Base-by-base conservation (phyloP, 2,329 filamentous ascomycete species). In the Colletotrichum musae region DNA sequence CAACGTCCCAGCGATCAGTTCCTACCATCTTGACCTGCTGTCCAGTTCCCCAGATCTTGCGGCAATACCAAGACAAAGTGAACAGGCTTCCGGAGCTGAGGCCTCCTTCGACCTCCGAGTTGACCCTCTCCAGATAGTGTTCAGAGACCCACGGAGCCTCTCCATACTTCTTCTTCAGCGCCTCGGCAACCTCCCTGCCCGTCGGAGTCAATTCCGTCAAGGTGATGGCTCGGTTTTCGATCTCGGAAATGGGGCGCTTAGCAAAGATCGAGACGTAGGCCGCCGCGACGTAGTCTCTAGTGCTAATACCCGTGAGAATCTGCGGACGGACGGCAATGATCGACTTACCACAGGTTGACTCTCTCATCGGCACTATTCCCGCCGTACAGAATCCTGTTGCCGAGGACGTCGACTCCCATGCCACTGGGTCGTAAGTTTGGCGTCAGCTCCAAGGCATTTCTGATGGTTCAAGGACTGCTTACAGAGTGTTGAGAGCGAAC, bases 221-320 rank as follows among this genome's bases (percentile, higher is more conserved):
- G 3, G 72, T 69, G 26, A 77, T 74, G 6, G 53, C 64, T 7
- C 76, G 68, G 13, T 72, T 73, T 4, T 70, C 54, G 0, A 77
- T 67, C 45, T 75, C 53, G 2, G 70, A 48, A 2, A 73, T 66
- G 6, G 75, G 73, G 0, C 71, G 77, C 2, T 18, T 58, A 0
- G 75, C 68, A n/a, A 78, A 78, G 36, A 78, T 74, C 2, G 74
- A 74, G 5, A 72, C 73, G 41, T 78, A 77, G 0, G 73, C 76
- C 10, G 72, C 73, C 4, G 75, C 75, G 1, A 78, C 76, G 16
- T 76, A 77, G 15, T 73, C 63, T n/a, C 75, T 71, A 2, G 75
- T 75, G 39, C 76, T 77, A 26, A 4, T 5, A 1, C 1, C 13
- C 2, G 36, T 24, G 12, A 24, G 47, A 21, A 24, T 2, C 1